phyloP scores from a whole-genome alignment of 1,139 yeast species.

The Blastobotrys arbuscula region DNA sequence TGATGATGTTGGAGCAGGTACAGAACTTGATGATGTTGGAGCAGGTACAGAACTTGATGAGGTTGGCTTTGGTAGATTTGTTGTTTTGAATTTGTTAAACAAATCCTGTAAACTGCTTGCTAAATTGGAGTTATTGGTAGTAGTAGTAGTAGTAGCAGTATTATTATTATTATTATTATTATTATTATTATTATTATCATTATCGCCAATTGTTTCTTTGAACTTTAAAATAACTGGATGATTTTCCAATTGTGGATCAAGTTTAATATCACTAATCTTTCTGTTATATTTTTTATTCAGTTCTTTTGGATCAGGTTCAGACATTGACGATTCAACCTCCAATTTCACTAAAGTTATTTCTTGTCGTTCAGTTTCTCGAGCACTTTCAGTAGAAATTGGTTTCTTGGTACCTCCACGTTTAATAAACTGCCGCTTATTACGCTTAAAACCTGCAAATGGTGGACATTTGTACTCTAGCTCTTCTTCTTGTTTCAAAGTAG shows the following conservation, averaged over 20 bases:
- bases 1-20: background rate
- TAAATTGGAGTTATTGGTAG: background rate
- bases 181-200: background rate
- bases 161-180: background rate
- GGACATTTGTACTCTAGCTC: background rate
- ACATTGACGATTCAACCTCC: conserved; percentile 4
- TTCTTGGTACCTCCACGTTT: conserved; percentile 30
- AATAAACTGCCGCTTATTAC: conserved; percentile 1
- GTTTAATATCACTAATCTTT: background rate
- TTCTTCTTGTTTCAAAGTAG: conserved; percentile 7
- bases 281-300: background rate
- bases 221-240: background rate
- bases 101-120: background rate
- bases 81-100: background rate
- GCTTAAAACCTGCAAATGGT: background rate
- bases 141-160: background rate
- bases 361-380: conserved; percentile 6
- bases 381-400: conserved; percentile 15
- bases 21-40: background rate
- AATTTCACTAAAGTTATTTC: background rate
- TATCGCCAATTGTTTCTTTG: background rate
- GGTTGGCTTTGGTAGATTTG: background rate
- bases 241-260: background rate
- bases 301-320: conserved; percentile 5
- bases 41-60: background rate